These are phyloP conservation scores for Thraustochytrium sp. DNA, from an alignment of 352 stramenopile genomes.

Conservation along the genomic window DNA sequence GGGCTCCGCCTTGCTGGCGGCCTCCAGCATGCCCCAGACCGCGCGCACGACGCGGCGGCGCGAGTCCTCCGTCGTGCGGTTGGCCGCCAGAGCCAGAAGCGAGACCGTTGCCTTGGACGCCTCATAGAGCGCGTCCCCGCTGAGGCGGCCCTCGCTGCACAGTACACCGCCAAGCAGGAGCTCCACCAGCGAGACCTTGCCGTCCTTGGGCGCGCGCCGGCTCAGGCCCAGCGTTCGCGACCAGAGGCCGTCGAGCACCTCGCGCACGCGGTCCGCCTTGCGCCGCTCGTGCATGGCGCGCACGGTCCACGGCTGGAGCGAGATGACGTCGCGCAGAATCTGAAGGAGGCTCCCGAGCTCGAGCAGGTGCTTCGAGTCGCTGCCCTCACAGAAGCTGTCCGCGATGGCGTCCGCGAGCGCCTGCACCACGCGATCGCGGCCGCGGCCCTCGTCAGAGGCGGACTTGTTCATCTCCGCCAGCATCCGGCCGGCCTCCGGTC, in stretches of 20 bases:
- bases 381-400: background rate
- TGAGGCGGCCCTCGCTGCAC: background rate
- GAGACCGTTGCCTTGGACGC: background rate
- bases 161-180: background rate
- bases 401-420: background rate
- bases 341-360: background rate
- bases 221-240: background rate
- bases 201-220: background rate
- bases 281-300: background rate
- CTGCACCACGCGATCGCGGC: background rate
- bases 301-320: conserved; percentile 30
- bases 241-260: conserved; percentile 5
- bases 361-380: background rate
- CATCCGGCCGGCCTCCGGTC: background rate
- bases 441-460: background rate
- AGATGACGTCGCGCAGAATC: conserved; percentile 6
- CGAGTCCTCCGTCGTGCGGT: background rate
- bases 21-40: background rate
- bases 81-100: background rate
- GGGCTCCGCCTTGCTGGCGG: background rate
- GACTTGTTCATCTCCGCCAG: background rate
- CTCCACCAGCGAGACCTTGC: background rate
- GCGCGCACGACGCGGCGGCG: background rate
- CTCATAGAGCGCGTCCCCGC: background rate
- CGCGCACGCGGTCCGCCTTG: background rate